Evolutionary conservation across 2,329 filamentous ascomycete genomes (phyloP), one percentile per base, ranked within the genome.

Genomic region (Ceratocystis huliohia): DNA sequence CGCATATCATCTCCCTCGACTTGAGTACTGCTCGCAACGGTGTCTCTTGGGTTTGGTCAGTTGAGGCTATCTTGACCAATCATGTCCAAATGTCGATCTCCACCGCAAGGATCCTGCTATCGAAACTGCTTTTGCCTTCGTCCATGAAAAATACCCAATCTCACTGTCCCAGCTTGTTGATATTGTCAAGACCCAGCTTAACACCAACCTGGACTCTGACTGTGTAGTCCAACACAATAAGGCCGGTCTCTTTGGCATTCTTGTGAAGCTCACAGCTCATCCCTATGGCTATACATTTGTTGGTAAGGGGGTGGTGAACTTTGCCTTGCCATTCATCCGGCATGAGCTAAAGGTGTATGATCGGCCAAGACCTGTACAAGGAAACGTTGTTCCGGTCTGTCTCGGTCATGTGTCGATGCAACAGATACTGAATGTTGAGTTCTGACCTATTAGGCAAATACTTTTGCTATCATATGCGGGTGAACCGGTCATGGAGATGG

Each of bases 261-360:
- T 63, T 10, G 25, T 63, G 8, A 63, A 63, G 61, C 37, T 33
- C 25, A 63, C 61, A 13, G 61, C 37, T 10, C 22, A 48, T 15
- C 22, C 20, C 6, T 30, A 63, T 5, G 37, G 61, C 30, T 63
- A 63, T 30, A 63, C 41, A 48, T 22, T 63, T 48, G 61, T 63
- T 33, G 61, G 17, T 6, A 63, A 63, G 61, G 41, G 30, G 37
- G 10, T 17, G 61, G 41, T n/a, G 13, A 22, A 48, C 8, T 7
- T 28, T 22, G n/a, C 20, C 41, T 15, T 45, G 5, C 7, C 13
- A 5, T 28, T 28, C 17, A 17, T 63, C 5, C 15, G 28, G 1
- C 41, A 63, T 48, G 61, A 63, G 10, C 15, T 41, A 7, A 3
- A 15, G 44, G 44, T 63, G 6, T 50, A 63, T 30, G n/a, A 25